These are phyloP conservation scores for Claviceps maximensis DNA, from an alignment of 2,329 filamentous ascomycete genomes.

Conservation along the genomic window DNA sequence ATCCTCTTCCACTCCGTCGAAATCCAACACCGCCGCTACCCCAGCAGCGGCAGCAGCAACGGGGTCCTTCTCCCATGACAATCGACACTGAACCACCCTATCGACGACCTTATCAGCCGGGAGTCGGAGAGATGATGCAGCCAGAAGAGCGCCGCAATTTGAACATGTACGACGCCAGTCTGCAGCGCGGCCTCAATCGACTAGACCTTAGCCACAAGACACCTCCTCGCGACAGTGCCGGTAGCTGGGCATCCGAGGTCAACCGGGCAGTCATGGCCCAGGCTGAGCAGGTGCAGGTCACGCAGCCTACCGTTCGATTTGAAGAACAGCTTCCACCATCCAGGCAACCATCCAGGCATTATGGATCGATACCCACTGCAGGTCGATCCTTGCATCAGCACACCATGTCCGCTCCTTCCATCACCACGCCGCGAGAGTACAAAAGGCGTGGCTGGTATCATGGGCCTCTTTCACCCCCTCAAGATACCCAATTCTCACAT, in stretches of 20 bases:
- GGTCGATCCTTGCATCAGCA: slow-evolving; percentile 35
- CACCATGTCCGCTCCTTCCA: slow-evolving; percentile 45
- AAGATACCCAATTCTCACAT: slow-evolving; percentile 9
- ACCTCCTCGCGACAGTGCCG: slow-evolving; percentile 37
- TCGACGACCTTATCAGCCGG: slow-evolving; percentile 17
- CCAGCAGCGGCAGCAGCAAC: slow-evolving; percentile 43
- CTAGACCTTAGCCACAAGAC: slow-evolving; percentile 48
- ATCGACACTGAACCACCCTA: slow-evolving; percentile 42
- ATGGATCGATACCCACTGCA: slow-evolving; percentile 14
- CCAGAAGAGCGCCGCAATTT: slow-evolving; percentile 36
- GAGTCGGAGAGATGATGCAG: slow-evolving; percentile 17
- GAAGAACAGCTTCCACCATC: slow-evolving; percentile 31
- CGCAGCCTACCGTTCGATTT: slow-evolving; percentile 39
- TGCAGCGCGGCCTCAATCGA: slow-evolving; percentile 53
- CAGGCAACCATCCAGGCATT: slow-evolving; percentile 23
- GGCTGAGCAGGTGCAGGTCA: slow-evolving; percentile 34
- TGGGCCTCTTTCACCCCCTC: slow-evolving; percentile 27
- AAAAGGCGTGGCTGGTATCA: slow-evolving; percentile 67
- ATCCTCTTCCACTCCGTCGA: slow-evolving; percentile 50
- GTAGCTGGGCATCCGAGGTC: slow-evolving; percentile 43
- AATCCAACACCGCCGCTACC: slow-evolving; percentile 46
- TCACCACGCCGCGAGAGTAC: slow-evolving; percentile 41
- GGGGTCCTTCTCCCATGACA: slow-evolving; percentile 64
- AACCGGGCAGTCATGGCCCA: slow-evolving; percentile 42
- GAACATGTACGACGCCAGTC: slow-evolving; percentile 50